Conservation (phyloP, 2,329 filamentous ascomycete genomes). For the Basipetospora sp. region DNA sequence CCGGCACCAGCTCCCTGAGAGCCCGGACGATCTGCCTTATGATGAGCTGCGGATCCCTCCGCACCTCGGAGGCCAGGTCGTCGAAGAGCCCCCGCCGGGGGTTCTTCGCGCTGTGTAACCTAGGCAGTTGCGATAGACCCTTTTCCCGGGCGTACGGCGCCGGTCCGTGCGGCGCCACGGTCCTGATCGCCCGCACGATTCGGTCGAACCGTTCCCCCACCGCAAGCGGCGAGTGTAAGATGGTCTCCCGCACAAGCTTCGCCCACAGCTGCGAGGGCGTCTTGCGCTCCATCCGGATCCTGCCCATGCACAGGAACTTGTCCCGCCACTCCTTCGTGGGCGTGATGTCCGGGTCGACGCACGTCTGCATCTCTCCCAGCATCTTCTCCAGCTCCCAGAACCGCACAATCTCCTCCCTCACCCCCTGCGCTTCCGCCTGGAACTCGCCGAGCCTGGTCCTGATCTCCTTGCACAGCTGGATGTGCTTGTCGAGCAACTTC, state of each 20-base stretch:
- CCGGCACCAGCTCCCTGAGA: too few relatives aligned
- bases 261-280: constrained; percentile 2
- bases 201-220: not conserved
- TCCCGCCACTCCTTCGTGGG: not conserved
- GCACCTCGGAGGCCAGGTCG: too few relatives aligned
- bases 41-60: too few relatives aligned
- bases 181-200: too few relatives aligned
- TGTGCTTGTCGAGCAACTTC: not conserved
- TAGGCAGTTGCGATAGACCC: too few relatives aligned
- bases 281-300: not conserved
- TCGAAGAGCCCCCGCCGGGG: too few relatives aligned
- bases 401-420: not conserved
- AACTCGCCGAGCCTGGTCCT: not conserved
- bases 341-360: not conserved
- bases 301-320: not conserved
- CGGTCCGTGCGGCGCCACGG: too few relatives aligned
- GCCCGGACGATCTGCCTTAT: too few relatives aligned
- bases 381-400: not conserved
- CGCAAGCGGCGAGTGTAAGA: too few relatives aligned
- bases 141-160: too few relatives aligned
- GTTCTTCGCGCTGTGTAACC: too few relatives aligned
- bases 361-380: not conserved
- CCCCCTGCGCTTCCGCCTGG: not conserved
- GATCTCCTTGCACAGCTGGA: not conserved
- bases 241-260: not conserved